Percentiles rank a stretch among this genome's conserved stretches.
Conservation (phyloP, 108 stramenopile genomes). For the Bacterosira constricta region DNA sequence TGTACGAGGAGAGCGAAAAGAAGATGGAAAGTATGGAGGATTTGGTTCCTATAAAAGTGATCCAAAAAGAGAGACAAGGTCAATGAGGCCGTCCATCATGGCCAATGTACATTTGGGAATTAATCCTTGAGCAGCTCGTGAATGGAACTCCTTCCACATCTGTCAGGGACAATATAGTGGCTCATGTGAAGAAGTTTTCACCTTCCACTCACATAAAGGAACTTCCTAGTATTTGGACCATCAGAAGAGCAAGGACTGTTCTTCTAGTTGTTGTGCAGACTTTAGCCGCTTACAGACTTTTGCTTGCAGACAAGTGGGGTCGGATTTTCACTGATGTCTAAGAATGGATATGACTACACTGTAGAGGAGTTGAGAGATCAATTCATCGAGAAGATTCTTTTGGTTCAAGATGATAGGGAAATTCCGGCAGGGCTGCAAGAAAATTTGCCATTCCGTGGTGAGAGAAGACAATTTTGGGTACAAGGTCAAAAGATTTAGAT, state of each 20-base stretch:
- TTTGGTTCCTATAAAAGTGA: background rate
- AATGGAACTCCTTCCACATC: slow-evolving; percentile 9
- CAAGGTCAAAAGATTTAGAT: too few species aligned
- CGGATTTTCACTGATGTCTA: slow-evolving; percentile 12
- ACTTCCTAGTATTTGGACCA: slow-evolving; percentile 14
- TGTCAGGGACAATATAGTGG: slow-evolving; percentile 2
- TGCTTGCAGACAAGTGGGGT: slow-evolving; percentile 2
- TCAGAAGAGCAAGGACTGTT: background rate
- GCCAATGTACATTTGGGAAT: slow-evolving; percentile 7
- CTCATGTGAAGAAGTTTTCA: background rate
- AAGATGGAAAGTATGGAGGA: background rate
- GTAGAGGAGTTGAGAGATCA: too few species aligned
- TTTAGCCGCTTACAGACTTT: background rate
- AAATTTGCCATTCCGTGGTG: too few species aligned
- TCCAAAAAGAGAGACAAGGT: background rate
- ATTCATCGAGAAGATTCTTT: too few species aligned
- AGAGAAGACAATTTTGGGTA: too few species aligned
- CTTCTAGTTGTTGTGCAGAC: slow-evolving; percentile 14
- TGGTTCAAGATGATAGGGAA: too few species aligned
- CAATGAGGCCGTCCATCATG: background rate
- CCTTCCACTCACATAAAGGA: background rate
- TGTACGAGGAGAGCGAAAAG: background rate
- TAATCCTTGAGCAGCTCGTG: background rate
- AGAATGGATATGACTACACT: too few species aligned
- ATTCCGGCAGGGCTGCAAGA: too few species aligned